phyloP scores from a whole-genome alignment of 257 asterid genomes.

The Cynanchum wilfordii region DNA sequence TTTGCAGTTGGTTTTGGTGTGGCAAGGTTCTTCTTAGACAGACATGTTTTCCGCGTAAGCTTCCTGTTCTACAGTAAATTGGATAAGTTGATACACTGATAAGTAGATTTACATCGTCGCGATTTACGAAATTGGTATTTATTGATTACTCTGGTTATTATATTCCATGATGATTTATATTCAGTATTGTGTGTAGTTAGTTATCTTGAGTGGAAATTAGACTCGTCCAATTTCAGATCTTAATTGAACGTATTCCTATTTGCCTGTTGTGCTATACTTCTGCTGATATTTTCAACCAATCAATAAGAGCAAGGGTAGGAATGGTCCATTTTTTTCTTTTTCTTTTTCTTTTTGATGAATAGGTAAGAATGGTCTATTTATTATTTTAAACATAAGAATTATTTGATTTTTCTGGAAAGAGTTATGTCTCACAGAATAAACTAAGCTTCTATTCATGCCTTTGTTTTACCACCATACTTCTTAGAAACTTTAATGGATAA shows the following conservation, averaged over 20 bases:
- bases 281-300: not conserved
- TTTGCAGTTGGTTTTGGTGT: conserved; percentile 56
- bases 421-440: not conserved
- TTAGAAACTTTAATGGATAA: not conserved
- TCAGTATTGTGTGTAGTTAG: not conserved
- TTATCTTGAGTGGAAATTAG: conserved; percentile 2
- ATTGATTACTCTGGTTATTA: not conserved
- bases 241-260: not conserved
- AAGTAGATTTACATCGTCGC: not conserved
- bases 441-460: not conserved
- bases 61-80: conserved; percentile 3
- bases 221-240: conserved; percentile 2
- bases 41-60: conserved; percentile 71
- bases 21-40: conserved; percentile 71
- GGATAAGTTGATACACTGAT: not conserved
- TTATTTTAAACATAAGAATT: not conserved
- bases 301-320: not conserved
- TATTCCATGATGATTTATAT: not conserved
- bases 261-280: not conserved
- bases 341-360: no score
- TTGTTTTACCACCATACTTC: not conserved
- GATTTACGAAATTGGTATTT: not conserved
- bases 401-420: not conserved
- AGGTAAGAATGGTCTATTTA: not conserved
- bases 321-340: not conserved